Percentiles rank a stretch among this genome's conserved stretches.
phyloP scores from a whole-genome alignment of 768 basidiomycete genomes.

The Jaapia argillacea region DNA sequence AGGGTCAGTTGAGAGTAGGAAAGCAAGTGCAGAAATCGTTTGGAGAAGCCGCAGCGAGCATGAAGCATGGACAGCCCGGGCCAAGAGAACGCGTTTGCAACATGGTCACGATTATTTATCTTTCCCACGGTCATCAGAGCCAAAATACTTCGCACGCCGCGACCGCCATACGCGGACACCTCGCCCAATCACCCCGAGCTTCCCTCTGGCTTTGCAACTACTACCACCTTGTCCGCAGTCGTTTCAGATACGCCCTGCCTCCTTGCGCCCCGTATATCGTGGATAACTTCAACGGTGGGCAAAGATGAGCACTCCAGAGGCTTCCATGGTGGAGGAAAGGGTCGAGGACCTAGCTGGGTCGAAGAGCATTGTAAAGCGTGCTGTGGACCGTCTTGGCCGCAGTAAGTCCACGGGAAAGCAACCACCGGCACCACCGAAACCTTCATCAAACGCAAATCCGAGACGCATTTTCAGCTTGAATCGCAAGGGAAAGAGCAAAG shows the following conservation, averaged over 20 bases:
- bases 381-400: slow-evolving; percentile 44
- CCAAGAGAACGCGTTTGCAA: no score
- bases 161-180: no score
- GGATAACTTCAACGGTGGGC: no score
- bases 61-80: no score
- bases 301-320: background rate
- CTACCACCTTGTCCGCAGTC: no score
- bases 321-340: background rate
- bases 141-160: no score
- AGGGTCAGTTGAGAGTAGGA: background rate
- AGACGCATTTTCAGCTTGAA: slow-evolving; percentile 48
- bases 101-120: background rate
- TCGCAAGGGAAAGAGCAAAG: slow-evolving; percentile 40
- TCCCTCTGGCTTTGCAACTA: no score
- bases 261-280: no score
- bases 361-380: background rate
- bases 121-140: background rate
- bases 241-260: no score
- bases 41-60: no score
- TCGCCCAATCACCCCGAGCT: no score
- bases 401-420: slow-evolving; percentile 25
- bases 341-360: background rate
- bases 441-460: slow-evolving; percentile 25
- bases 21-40: background rate
- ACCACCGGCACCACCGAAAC: slow-evolving; percentile 10